Percentiles rank a stretch among this genome's conserved stretches.
These are phyloP conservation scores for Corniculantispora saksenae DNA, from an alignment of 2,329 filamentous ascomycete species.

Conservation along the genomic window DNA sequence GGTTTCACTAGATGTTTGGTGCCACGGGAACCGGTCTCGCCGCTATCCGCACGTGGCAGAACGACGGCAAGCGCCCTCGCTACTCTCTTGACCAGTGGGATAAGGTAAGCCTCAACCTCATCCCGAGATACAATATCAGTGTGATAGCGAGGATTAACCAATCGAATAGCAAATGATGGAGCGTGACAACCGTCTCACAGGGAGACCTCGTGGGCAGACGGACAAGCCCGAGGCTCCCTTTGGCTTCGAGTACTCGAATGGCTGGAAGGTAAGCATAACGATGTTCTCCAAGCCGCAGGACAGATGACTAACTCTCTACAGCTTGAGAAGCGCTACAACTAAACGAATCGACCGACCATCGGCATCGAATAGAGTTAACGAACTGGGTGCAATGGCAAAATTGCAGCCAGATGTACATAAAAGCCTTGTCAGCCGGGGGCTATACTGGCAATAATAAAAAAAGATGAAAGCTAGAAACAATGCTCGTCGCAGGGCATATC, in stretches of 20 bases:
- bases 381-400: slow-evolving; percentile 6
- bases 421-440: slow-evolving; percentile 1
- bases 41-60: slow-evolving; percentile 57
- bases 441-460: slow-evolving; percentile 14
- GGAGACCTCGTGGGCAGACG: slow-evolving; percentile 58
- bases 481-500: background rate
- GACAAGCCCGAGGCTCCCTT: slow-evolving; percentile 56
- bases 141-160: slow-evolving; percentile 29
- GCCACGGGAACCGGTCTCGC: slow-evolving; percentile 59
- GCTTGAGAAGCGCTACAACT: slow-evolving; percentile 57
- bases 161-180: slow-evolving; percentile 65
- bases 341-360: slow-evolving; percentile 23
- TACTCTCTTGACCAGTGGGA: slow-evolving; percentile 66
- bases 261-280: slow-evolving; percentile 58
- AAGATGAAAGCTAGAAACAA: slow-evolving; percentile 3
- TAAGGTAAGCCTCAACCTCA: slow-evolving; percentile 44
- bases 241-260: slow-evolving; percentile 64
- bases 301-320: slow-evolving; percentile 29
- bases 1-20: slow-evolving; percentile 59
- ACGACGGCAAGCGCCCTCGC: slow-evolving; percentile 61
- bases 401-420: slow-evolving; percentile 21
- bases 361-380: background rate
- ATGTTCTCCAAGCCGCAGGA: slow-evolving; percentile 6
- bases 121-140: background rate
- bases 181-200: slow-evolving; percentile 62